These are phyloP conservation scores for Neobulgaria alba DNA, from an alignment of 2,329 filamentous ascomycete genomes.

Conservation along the genomic window DNA sequence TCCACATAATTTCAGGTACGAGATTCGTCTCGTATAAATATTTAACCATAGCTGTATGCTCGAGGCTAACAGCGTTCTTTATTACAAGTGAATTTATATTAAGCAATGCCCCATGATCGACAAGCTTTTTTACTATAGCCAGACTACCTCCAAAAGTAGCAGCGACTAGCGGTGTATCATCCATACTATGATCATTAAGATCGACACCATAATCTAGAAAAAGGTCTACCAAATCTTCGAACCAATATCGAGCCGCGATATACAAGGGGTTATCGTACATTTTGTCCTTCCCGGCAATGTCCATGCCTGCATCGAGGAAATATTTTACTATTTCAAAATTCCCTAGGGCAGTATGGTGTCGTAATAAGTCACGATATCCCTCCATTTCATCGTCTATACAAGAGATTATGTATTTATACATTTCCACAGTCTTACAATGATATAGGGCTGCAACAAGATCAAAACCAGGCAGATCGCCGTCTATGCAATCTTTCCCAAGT, in stretches of 20 bases:
- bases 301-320: slow-evolving; percentile 6
- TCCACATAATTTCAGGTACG: too few relatives aligned
- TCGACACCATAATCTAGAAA: slow-evolving; percentile 4
- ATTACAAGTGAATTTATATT: not conserved
- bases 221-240: slow-evolving; percentile 4
- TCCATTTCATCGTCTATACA: too few relatives aligned
- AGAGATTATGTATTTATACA: too few relatives aligned
- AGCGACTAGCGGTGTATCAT: not conserved
- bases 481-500: too few relatives aligned
- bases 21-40: slow-evolving; percentile 1
- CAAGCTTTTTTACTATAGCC: slow-evolving; percentile 4
- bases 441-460: too few relatives aligned
- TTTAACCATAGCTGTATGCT: slow-evolving; percentile 7
- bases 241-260: too few relatives aligned
- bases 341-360: slow-evolving; percentile 1
- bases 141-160: slow-evolving; percentile 4
- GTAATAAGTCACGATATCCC: too few relatives aligned
- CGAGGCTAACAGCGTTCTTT: not conserved
- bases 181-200: slow-evolving; percentile 1
- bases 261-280: too few relatives aligned
- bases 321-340: slow-evolving; percentile 5
- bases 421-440: too few relatives aligned
- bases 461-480: too few relatives aligned
- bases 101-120: slow-evolving; percentile 4
- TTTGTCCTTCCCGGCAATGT: slow-evolving; percentile 1